Percentiles rank a stretch among this genome's conserved stretches.
phyloP scores from a whole-genome alignment of 2,329 filamentous ascomycete genomes.

The Alternaria novae-zelandiae region DNA sequence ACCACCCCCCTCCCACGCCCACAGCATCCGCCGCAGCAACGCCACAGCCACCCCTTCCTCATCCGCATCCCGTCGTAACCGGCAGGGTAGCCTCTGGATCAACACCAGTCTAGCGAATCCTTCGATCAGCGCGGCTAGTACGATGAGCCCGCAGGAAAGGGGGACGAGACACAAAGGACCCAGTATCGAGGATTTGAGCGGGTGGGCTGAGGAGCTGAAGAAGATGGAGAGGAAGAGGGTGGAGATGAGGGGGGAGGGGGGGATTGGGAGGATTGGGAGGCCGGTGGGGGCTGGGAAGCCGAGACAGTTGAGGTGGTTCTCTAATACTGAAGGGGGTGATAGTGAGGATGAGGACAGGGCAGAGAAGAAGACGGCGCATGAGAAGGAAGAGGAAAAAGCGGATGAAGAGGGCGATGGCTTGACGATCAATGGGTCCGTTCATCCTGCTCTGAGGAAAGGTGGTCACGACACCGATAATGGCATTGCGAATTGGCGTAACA shows the following conservation, averaged over 20 bases:
- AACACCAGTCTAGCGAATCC: neutral
- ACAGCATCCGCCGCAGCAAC: neutral
- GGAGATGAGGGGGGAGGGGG: neutral
- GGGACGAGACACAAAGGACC: neutral
- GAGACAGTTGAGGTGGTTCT: neutral
- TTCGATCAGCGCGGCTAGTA: neutral
- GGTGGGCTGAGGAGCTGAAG: slow-evolving; percentile 15
- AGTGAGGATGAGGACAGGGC: rapidly evolving
- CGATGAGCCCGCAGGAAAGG: neutral
- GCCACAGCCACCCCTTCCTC: neutral
- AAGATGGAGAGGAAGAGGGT: slow-evolving; percentile 10
- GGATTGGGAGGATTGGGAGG: neutral
- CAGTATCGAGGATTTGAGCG: slow-evolving; percentile 2
- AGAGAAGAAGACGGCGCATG: neutral
- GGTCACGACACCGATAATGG: neutral
- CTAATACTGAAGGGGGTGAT: neutral
- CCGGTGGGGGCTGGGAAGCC: neutral
- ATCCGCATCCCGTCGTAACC: neutral
- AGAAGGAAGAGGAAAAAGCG: neutral
- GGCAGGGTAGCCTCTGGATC: neutral
- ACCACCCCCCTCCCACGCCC: neutral
- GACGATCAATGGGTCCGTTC: neutral
- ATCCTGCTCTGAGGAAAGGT: neutral
- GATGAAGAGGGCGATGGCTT: neutral
- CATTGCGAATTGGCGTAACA: too few relatives aligned